Base-by-base conservation (phyloP, 306 rosid genomes). In the Benincasa hispida region DNA sequence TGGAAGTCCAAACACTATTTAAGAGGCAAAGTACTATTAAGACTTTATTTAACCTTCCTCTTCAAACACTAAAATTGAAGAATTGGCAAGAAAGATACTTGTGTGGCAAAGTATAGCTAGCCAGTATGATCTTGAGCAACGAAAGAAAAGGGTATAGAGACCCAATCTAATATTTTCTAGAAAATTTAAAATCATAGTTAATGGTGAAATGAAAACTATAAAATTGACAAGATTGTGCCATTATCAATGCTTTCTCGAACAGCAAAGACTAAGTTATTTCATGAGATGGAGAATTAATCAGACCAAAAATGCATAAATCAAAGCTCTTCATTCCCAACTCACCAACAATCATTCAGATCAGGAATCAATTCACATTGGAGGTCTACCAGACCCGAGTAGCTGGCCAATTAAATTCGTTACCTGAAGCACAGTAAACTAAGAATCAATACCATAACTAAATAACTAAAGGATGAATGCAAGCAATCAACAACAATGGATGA, bases 391-490 rank as follows among this genome's bases (percentile, higher is more conserved):
- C 34, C 79, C 79, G 8, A 77, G 79, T 54, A 77, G 73, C 79
- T 77, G 79, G 21, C 79, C 79, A 51, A 77, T 8, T 37, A 77
- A 66, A 63, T 77, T 77, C 28, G 79, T 77, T 53, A 77, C 79
- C 79, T 77, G 79, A 45, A 61, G 54, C 24, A 61, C 51, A 47
- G 34, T 45, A 72, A 42, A 68, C 21, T 68, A 14, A 12, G 7
- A 68, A 68, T 68, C 4, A 41, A 68, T 39, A 68, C n/a, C 30
- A 14, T 3, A n/a, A 13, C 10, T 41, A 42, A 42, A 21, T 68
- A 21, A 5, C 6, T 35, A 25, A 22, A 2, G 3, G 32, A 21
- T 41, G 32, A 2, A 9, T 27, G 39, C 53, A 1, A 37, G 32
- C 10, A 62, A 13, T 62, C 45, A 32, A 62, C 45, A 62, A 62